Evolutionary conservation across 1,284 basidiomycete species (phyloP).

Genomic region (Fomitopsis schrenkii): DNA sequence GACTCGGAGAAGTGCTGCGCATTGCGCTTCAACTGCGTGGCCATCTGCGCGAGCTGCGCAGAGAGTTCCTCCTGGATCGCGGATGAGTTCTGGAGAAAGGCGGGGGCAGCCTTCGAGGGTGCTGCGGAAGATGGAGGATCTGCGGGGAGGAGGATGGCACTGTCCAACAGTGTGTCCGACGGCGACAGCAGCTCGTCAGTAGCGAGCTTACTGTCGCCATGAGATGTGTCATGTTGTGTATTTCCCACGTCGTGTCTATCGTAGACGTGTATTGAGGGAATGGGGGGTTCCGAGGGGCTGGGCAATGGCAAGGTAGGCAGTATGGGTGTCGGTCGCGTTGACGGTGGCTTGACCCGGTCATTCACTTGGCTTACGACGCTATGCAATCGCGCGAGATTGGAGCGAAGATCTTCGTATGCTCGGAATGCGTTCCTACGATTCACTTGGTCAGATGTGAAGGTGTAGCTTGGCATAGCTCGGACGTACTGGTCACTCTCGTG

Average conservation of each 20-base stretch:
- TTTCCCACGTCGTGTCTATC: conserved; percentile 19
- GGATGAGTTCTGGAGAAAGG: conserved; percentile 52
- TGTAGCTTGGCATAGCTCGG: too few species aligned
- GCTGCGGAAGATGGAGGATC: conserved; percentile 22
- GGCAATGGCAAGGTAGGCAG: conserved; percentile 25
- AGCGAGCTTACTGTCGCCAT: conserved; percentile 12
- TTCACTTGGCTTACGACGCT: conserved; percentile 43
- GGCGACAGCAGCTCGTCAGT: conserved; percentile 31
- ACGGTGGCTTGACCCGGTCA: conserved; percentile 35
- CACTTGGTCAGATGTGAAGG: neutral
- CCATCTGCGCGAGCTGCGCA: conserved; percentile 73
- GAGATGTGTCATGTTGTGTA: conserved; percentile 10
- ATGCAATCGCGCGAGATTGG: conserved; percentile 52
- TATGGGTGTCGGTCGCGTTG: conserved; percentile 33
- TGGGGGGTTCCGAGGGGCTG: conserved; percentile 6
- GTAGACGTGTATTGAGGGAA: conserved; percentile 16
- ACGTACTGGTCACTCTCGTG: conserved; percentile 46
- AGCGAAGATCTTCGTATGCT: conserved; percentile 39
- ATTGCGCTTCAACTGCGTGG: conserved; percentile 71
- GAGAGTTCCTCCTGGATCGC: conserved; percentile 70
- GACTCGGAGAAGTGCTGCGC: conserved; percentile 65
- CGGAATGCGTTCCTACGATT: neutral
- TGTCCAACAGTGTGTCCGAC: conserved; percentile 15
- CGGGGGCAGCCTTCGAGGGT: conserved; percentile 34
- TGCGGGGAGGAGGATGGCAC: conserved; percentile 19